These are phyloP conservation scores for Fraxinus anomala DNA, from an alignment of 257 asterid genomes.

Conservation along the genomic window DNA sequence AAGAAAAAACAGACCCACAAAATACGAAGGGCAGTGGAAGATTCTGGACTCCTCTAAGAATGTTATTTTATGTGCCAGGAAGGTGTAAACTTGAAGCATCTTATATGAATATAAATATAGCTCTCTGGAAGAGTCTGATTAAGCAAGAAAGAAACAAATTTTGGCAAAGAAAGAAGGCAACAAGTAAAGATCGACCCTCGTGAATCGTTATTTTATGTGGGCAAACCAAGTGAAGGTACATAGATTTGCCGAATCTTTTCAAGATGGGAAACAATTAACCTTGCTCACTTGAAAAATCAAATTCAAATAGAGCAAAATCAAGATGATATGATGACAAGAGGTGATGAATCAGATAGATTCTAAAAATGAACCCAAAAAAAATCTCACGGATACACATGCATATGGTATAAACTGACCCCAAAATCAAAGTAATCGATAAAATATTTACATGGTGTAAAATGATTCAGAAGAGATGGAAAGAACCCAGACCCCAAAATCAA, in stretches of 20 bases:
- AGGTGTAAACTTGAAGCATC: constrained; percentile 36
- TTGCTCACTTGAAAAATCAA: constrained; percentile 33
- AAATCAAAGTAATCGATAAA: constrained; percentile 27
- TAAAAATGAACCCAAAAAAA: constrained; percentile 20
- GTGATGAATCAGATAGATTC: constrained; percentile 29
- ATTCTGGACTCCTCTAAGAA: constrained; percentile 41
- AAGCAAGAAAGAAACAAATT: constrained; percentile 38
- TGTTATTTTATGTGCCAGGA: constrained; percentile 67
- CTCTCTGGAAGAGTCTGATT: constrained; percentile 26
- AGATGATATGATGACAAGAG: constrained; percentile 18
- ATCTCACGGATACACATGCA: not conserved
- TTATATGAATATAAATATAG: constrained; percentile 1
- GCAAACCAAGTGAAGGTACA: constrained; percentile 39
- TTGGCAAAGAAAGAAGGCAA: constrained; percentile 34
- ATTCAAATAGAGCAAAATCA: constrained; percentile 34
- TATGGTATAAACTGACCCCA: constrained; percentile 15
- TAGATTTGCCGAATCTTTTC: constrained; percentile 34
- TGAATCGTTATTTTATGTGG: constrained; percentile 87
- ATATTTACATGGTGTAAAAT: constrained; percentile 10
- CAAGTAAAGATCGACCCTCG: constrained; percentile 38
- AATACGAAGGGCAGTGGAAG: constrained; percentile 25
- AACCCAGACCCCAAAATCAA: constrained; percentile 37
- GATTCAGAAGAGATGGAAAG: constrained; percentile 26
- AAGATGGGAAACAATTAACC: constrained; percentile 49
- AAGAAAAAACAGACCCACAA: constrained; percentile 17